Base-by-base conservation (phyloP, 352 stramenopile species). In the Phytophthora sojae region DNA sequence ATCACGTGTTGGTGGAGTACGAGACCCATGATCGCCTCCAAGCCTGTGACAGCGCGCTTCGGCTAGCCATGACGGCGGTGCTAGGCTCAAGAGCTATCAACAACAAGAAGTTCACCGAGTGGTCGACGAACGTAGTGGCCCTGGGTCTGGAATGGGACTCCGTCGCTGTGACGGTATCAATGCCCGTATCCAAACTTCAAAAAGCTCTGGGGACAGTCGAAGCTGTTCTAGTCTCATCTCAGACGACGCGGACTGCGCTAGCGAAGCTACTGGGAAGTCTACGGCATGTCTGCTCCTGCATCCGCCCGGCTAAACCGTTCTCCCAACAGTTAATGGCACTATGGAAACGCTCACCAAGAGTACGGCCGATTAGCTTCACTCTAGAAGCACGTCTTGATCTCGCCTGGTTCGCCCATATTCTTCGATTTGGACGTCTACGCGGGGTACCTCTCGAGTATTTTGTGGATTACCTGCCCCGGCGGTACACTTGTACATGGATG, bases 401-500 rank as follows among this genome's bases (percentile, higher is more conserved):
- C 5, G 12, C 15, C 8, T 68, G 23, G 51, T 60, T 68, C n/a
- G 12, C 6, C 2, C 12, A 45, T 19, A 50, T 68, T 26, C 12
- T 67, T 1, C 12, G 4, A 7, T 8, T 56, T 25, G 51, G 50
- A n/a, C 50, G 25, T 7, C 6, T 67, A 29, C 26, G 26, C 26
- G 26, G 26, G 26, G 26, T 29, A 29, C 26, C 26, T 29, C 26
- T 29, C 26, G 26, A 29, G 26, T 29, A 29, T 29, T 29, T 29
- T 29, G 26, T 29, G 26, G 26, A 29, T 47, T 19, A 19, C 12
- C 39, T 19, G 14, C 3, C 6, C 25, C 50, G 9, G 6, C 14
- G 17, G 57, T 61, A 3, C 45, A 77, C 25, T 2, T 77, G 4
- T 69, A 57, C 21, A 77, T 77, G 64, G 69, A 65, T 11, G 58